phyloP scores from a whole-genome alignment of 2,329 filamentous ascomycete genomes.

The Tothia fuscella region DNA sequence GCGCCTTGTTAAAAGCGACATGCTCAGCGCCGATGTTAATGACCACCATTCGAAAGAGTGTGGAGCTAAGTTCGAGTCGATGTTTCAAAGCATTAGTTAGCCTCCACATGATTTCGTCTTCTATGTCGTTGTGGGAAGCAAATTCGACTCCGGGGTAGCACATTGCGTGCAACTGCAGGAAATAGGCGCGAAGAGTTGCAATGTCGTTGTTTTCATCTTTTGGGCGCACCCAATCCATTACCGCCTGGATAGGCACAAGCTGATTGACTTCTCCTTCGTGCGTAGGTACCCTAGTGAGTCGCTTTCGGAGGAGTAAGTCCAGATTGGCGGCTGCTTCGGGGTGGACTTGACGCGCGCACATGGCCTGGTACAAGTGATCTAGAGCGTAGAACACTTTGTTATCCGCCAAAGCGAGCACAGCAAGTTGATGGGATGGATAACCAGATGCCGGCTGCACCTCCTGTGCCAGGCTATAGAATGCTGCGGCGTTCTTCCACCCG shows the following conservation, averaged over 20 bases:
- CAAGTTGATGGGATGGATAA: conserved; percentile 78
- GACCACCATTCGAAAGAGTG: conserved; percentile 67
- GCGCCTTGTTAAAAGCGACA: conserved; percentile 46
- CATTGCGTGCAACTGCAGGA: conserved; percentile 73
- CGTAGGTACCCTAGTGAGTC: conserved; percentile 38
- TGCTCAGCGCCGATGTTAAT: conserved; percentile 79
- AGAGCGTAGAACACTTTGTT: conserved; percentile 72
- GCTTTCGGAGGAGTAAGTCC: conserved; percentile 63
- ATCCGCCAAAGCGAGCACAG: conserved; percentile 69
- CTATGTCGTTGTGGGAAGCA: conserved; percentile 64
- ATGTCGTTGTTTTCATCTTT: conserved; percentile 21
- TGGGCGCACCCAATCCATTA: conserved; percentile 27
- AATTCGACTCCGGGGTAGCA: conserved; percentile 71
- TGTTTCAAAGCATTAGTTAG: conserved; percentile 62
- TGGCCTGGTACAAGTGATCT: conserved; percentile 79
- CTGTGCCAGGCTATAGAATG: conserved; percentile 74
- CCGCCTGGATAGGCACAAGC: conserved; percentile 63
- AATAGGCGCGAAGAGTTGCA: conserved; percentile 61
- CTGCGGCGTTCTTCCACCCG: conserved; percentile 67
- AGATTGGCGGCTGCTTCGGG: conserved; percentile 65
- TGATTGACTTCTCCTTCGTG: conserved; percentile 56
- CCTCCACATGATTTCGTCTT: conserved; percentile 72
- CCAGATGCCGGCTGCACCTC: conserved; percentile 69
- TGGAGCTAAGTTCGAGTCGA: conserved; percentile 45
- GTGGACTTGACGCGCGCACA: conserved; percentile 63